Evolutionary conservation across 1,284 basidiomycete species (phyloP).

Genomic region (Malassezia caprae): DNA sequence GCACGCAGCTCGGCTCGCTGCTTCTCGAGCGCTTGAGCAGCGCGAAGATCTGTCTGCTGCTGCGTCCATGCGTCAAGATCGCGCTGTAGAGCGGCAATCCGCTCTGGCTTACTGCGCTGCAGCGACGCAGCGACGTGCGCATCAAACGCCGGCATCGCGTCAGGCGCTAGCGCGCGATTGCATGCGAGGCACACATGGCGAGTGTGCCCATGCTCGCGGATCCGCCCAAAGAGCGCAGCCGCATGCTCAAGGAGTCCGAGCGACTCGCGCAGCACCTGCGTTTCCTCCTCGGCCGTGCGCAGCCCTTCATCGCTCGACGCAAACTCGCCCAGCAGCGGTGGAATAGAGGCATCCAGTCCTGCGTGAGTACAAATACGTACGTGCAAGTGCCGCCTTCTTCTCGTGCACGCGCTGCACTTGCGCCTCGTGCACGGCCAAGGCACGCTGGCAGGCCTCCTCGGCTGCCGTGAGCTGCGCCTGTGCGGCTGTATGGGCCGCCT

Average conservation of each 20-base stretch:
- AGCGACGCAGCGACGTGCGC: constrained; percentile 8
- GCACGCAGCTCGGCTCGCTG: neutral
- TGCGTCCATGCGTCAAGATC: constrained; percentile 7
- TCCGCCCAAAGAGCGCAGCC: constrained; percentile 8
- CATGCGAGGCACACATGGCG: constrained; percentile 13
- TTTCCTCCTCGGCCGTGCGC: constrained; percentile 5
- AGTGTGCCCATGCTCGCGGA: constrained; percentile 7
- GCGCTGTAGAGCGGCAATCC: neutral
- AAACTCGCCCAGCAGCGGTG: constrained; percentile 1
- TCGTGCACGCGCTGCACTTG: neutral
- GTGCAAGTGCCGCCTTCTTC: neutral
- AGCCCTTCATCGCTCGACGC: neutral
- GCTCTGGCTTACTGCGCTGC: constrained; percentile 12
- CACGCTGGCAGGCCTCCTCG: neutral
- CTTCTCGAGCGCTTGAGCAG: neutral
- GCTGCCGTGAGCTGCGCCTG: neutral
- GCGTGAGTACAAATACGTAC: neutral
- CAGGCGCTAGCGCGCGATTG: constrained; percentile 2
- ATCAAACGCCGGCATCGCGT: constrained; percentile 4
- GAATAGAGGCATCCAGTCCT: neutral
- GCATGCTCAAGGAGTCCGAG: constrained; percentile 49
- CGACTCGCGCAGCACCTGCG: constrained; percentile 37
- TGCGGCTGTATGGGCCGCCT: neutral
- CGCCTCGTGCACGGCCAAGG: neutral
- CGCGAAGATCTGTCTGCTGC: constrained; percentile 1